phyloP scores from a whole-genome alignment of 768 basidiomycete species.

The Phylloporus arenicola region DNA sequence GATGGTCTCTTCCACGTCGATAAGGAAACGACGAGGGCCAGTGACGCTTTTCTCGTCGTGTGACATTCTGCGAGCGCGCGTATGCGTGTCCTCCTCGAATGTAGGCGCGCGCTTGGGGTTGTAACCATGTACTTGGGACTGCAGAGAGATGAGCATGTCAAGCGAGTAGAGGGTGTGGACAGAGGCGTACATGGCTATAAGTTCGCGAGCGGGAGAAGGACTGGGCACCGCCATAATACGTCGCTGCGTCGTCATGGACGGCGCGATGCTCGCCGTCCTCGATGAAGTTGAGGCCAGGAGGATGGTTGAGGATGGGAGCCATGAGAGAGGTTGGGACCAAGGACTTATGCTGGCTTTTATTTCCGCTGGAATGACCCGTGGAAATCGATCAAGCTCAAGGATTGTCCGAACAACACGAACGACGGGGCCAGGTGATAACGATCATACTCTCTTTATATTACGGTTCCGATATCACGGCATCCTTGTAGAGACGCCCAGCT shows the following conservation, averaged over 20 bases:
- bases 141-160: conserved; percentile 16
- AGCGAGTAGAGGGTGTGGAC: conserved; percentile 3
- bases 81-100: conserved; percentile 75
- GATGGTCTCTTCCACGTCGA: conserved; percentile 98
- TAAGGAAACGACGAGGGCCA: conserved; percentile 83
- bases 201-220: conserved; percentile 78
- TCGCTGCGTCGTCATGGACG: conserved; percentile 63
- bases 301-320: conserved; percentile 64
- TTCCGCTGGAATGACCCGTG: neutral
- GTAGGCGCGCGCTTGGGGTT: conserved; percentile 64
- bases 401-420: neutral
- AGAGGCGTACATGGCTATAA: conserved; percentile 69
- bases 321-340: conserved; percentile 32
- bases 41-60: conserved; percentile 86
- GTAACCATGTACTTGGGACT: conserved; percentile 72
- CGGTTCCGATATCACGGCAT: neutral
- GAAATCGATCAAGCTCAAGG: neutral
- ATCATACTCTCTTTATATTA: neutral
- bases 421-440: neutral
- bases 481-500: too few relatives aligned
- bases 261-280: conserved; percentile 50
- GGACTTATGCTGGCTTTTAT: conserved; percentile 10
- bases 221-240: conserved; percentile 81
- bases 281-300: conserved; percentile 57
- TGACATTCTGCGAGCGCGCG: conserved; percentile 73